Conservation (phyloP, 768 basidiomycete species). For the Mycena albidolilacea region DNA sequence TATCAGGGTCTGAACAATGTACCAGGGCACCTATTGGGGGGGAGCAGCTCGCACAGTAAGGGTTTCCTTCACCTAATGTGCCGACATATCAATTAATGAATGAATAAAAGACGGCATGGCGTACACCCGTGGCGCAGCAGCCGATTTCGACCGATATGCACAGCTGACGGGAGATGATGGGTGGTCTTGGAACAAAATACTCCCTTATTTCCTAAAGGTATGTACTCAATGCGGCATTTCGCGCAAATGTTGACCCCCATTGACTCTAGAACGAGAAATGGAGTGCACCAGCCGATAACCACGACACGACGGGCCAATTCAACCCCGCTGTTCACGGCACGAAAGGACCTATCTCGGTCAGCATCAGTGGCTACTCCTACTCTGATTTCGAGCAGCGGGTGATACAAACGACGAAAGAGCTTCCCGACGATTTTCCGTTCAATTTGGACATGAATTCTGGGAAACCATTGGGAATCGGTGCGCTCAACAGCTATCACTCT, state of each 20-base stretch:
- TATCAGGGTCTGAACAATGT: slow-evolving; percentile 7
- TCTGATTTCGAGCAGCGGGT: slow-evolving; percentile 43
- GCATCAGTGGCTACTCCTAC: slow-evolving; percentile 42
- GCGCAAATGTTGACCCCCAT: neutral
- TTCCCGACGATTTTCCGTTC: slow-evolving; percentile 48
- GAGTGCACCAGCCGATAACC: slow-evolving; percentile 46
- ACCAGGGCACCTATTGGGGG: slow-evolving; percentile 17
- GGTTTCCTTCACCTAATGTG: neutral
- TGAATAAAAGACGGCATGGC: slow-evolving; percentile 19
- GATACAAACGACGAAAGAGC: slow-evolving; percentile 45
- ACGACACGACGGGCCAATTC: slow-evolving; percentile 48
- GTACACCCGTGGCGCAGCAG: slow-evolving; percentile 48
- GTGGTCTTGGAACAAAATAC: slow-evolving; percentile 49
- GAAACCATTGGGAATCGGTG: slow-evolving; percentile 49
- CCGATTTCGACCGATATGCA: slow-evolving; percentile 48
- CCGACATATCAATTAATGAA: slow-evolving; percentile 8
- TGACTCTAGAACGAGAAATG: slow-evolving; percentile 47
- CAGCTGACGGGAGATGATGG: slow-evolving; percentile 45
- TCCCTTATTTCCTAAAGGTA: slow-evolving; percentile 47
- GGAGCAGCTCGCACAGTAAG: slow-evolving; percentile 23
- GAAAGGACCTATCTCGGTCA: slow-evolving; percentile 46
- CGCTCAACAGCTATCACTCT: slow-evolving; percentile 41
- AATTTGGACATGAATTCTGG: slow-evolving; percentile 53
- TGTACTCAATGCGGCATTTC: neutral
- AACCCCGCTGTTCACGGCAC: slow-evolving; percentile 48